Conservation (phyloP, 306 rosid species). For the barrel medic (Medicago truncatula) region MtrunA17r5.0-ANR NC_053046.1:2355501-2356000, state of each 20-base stretch:
- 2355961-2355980: conserved; percentile 74
- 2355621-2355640: conserved; percentile 80
- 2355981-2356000: conserved; percentile 31
- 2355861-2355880: conserved; percentile 93
- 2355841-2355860: conserved; percentile 82
- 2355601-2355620: conserved; percentile 69
- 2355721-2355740: conserved; percentile 89
- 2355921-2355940: conserved; percentile 87
- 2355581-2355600: conserved; percentile 75
- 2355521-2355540: conserved; percentile 74
- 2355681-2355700: conserved; percentile 75
- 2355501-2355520: conserved; percentile 75
- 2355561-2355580: conserved; percentile 56
- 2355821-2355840: conserved; percentile 87
- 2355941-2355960: conserved; percentile 90
- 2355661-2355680: conserved; percentile 68
- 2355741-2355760: conserved; percentile 73
- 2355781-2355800: conserved; percentile 90
- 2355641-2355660: conserved; percentile 71
- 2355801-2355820: conserved; percentile 97
- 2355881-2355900: conserved; percentile 85
- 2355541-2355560: conserved; percentile 72
- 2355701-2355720: conserved; percentile 76
- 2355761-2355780: conserved; percentile 79
- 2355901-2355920: conserved; percentile 74